Base-by-base conservation (phyloP, 1,284 basidiomycete species). In the Coniophora puteana region DNA sequence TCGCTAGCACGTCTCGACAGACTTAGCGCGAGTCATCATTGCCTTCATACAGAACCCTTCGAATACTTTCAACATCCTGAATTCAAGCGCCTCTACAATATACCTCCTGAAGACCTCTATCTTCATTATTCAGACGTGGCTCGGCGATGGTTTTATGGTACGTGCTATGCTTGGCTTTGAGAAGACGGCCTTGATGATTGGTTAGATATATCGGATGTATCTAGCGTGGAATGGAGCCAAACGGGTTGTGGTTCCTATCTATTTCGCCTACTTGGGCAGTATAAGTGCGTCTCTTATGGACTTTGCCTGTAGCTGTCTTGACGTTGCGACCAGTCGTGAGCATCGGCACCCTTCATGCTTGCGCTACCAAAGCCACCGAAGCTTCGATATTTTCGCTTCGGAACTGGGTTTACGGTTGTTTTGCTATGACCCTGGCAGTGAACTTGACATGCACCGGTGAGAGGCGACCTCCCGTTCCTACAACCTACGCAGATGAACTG, bases 401-500 rank as follows among this genome's bases (percentile, higher is more conserved):
- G 14, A 33, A 57, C 18, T 66, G 64, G 64, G 62, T 66, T 38
- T 30, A 57, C 4, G 49, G 62, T 1, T 68, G 66, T 47, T 65
- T 68, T 47, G 54, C 58, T 4, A 45, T 60, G 27, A 65, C 64
- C n/a, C 54, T 68, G 17, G 50, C 58, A 10, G 63, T 61, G 13
- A 68, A 67, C 46, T 48, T 64, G 32, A 56, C 58, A 14, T 66
- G 62, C 46, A 66, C 64, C 13, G 38, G 63, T 65, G 27, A 32
- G 54, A n/a, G n/a, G n/a, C n/a, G 46, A 8, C 33, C 17, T 17
- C 27, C 5, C 2, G 13, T n/a, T 12, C 30, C n/a, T 18, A 26
- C n/a, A 31, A 16, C 29, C 14, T 11, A 44, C 22, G 18, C 23
- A 22, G n/a, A n/a, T n/a, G n/a, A n/a, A n/a, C n/a, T n/a, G n/a